phyloP scores from a whole-genome alignment of 768 basidiomycete species.

The Mycena leptocephala region DNA sequence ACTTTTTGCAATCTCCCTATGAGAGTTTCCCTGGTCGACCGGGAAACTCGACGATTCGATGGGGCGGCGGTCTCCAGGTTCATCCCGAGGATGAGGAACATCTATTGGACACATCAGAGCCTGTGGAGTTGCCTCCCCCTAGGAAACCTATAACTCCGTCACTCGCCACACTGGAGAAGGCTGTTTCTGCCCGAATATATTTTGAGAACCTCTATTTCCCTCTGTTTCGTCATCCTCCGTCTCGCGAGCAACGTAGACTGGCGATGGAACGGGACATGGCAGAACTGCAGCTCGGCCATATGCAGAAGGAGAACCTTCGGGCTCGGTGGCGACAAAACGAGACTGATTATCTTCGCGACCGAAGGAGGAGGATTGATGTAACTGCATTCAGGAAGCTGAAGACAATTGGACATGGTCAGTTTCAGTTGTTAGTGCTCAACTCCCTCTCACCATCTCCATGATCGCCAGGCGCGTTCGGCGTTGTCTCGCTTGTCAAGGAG shows the following conservation, averaged over 20 bases:
- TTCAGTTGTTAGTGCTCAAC: slow-evolving; percentile 28
- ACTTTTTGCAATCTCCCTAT: slow-evolving; percentile 64
- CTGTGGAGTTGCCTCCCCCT: slow-evolving; percentile 55
- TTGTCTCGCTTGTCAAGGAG: slow-evolving; percentile 94
- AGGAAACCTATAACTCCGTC: slow-evolving; percentile 85
- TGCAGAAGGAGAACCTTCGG: slow-evolving; percentile 81
- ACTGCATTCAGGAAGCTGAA: slow-evolving; percentile 92
- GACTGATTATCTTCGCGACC: slow-evolving; percentile 90
- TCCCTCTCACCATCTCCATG: slow-evolving; percentile 36
- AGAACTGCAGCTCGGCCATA: slow-evolving; percentile 77
- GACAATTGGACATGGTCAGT: slow-evolving; percentile 93
- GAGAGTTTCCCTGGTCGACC: slow-evolving; percentile 71
- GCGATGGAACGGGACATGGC: slow-evolving; percentile 93
- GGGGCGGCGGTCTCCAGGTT: slow-evolving; percentile 72
- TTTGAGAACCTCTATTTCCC: slow-evolving; percentile 94
- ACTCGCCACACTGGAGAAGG: slow-evolving; percentile 93
- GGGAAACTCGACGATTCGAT: slow-evolving; percentile 74
- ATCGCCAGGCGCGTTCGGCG: slow-evolving; percentile 90
- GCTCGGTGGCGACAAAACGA: slow-evolving; percentile 90
- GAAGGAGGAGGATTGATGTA: slow-evolving; percentile 86
- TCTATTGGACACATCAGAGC: slow-evolving; percentile 48
- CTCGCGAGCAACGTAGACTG: slow-evolving; percentile 86
- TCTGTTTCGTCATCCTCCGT: slow-evolving; percentile 87
- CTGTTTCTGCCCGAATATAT: slow-evolving; percentile 93
- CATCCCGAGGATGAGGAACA: slow-evolving; percentile 80